phyloP scores from a whole-genome alignment of 2,329 filamentous ascomycete species.

The Leptographium radiaticola region DNA sequence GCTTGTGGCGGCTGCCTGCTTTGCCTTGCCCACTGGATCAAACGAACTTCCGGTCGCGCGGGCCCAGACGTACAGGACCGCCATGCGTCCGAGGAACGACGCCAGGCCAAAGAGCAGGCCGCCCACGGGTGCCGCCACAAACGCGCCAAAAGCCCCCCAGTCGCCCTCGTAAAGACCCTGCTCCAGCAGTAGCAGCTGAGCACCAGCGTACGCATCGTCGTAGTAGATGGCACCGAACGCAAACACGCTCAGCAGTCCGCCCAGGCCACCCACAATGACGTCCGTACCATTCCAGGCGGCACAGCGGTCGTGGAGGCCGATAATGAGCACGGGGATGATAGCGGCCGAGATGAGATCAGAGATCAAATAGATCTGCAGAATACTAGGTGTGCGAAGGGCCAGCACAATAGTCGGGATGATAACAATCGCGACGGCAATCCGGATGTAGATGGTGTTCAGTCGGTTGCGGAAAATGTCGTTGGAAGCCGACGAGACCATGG shows the following conservation, averaged over 20 bases:
- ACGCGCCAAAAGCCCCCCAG: constrained; percentile 74
- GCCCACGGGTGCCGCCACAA: constrained; percentile 66
- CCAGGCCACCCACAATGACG: constrained; percentile 64
- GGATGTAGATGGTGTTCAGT: constrained; percentile 63
- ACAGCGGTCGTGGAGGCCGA: constrained; percentile 53
- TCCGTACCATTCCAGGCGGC: constrained; percentile 74
- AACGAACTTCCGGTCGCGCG: constrained; percentile 49
- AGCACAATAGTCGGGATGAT: constrained; percentile 65
- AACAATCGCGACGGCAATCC: constrained; percentile 53
- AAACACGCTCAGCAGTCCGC: constrained; percentile 68
- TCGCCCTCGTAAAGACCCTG: constrained; percentile 63
- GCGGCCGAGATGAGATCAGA: constrained; percentile 68
- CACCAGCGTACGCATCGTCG: constrained; percentile 48
- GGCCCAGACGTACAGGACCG: constrained; percentile 42
- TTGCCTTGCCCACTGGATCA: constrained; percentile 43
- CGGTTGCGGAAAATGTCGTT: constrained; percentile 79
- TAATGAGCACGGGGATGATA: constrained; percentile 58
- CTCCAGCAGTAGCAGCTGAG: constrained; percentile 56
- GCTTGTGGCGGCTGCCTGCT: background rate
- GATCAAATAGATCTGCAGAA: constrained; percentile 73
- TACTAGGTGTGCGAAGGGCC: constrained; percentile 58
- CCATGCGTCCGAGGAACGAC: constrained; percentile 47
- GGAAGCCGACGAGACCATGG: constrained; percentile 73
- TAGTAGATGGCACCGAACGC: constrained; percentile 72
- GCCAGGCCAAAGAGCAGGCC: constrained; percentile 58